phyloP scores from a whole-genome alignment of 768 basidiomycete genomes.

The Leccinum arenicola region DNA sequence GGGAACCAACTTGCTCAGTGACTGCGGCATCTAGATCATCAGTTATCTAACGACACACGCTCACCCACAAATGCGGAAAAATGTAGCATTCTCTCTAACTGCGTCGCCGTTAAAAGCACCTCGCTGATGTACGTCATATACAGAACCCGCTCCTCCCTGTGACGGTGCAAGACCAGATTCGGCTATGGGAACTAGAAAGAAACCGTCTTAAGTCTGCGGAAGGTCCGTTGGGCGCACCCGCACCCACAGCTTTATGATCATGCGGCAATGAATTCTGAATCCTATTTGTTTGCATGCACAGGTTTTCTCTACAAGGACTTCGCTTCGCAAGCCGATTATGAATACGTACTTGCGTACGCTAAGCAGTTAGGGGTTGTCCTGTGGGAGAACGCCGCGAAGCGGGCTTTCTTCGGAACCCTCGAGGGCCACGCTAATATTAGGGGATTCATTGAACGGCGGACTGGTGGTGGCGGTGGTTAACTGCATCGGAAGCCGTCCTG shows the following conservation, averaged over 20 bases:
- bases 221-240: constrained; percentile 47
- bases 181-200: constrained; percentile 95
- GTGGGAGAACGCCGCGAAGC: constrained; percentile 73
- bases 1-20: constrained; percentile 10
- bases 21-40: constrained; percentile 67
- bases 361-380: constrained; percentile 76
- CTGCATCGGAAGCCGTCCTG: neutral
- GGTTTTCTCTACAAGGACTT: constrained; percentile 90
- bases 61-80: constrained; percentile 97
- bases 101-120: neutral
- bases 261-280: neutral
- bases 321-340: constrained; percentile 82
- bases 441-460: constrained; percentile 75
- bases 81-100: constrained; percentile 46
- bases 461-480: constrained; percentile 38
- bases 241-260: constrained; percentile 12
- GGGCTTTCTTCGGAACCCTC: constrained; percentile 80
- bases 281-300: constrained; percentile 28
- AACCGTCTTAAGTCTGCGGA: constrained; percentile 87
- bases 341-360: constrained; percentile 83
- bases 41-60: constrained; percentile 92
- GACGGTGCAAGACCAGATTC: constrained; percentile 97
- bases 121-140: constrained; percentile 17
- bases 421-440: constrained; percentile 79
- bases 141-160: constrained; percentile 93